Percentiles rank a stretch among this genome's conserved stretches.
These are phyloP conservation scores for Aspergillus aculeatus DNA, from an alignment of 2,329 filamentous ascomycete genomes.

Conservation along the genomic window DNA sequence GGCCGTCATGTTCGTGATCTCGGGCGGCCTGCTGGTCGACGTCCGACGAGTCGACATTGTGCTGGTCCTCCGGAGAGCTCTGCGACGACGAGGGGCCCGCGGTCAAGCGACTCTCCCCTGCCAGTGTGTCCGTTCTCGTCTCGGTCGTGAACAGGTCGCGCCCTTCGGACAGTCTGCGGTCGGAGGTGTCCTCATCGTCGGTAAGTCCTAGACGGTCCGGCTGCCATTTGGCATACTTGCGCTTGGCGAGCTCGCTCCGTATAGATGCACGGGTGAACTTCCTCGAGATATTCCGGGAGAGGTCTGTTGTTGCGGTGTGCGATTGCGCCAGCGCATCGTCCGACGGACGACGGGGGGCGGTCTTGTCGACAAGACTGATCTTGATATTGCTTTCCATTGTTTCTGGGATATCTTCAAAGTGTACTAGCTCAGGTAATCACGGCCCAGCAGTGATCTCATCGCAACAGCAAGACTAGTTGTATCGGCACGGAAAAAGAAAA, in stretches of 20 bases:
- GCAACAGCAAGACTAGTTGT: neutral
- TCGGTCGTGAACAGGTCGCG: neutral
- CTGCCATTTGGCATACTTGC: slow-evolving; percentile 53
- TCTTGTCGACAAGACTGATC: slow-evolving; percentile 44
- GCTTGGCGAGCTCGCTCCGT: slow-evolving; percentile 39
- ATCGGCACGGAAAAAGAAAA: neutral
- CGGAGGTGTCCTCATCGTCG: slow-evolving; percentile 21
- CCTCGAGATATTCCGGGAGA: slow-evolving; percentile 18
- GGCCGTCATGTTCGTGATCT: neutral
- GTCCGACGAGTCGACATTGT: slow-evolving; percentile 18
- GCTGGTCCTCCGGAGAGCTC: neutral
- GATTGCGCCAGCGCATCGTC: slow-evolving; percentile 17
- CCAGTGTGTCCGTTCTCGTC: slow-evolving; percentile 15
- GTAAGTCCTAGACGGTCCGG: slow-evolving; percentile 56
- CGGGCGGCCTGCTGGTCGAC: slow-evolving; percentile 4
- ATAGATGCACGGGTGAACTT: slow-evolving; percentile 31
- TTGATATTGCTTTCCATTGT: slow-evolving; percentile 9
- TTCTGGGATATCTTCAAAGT: neutral
- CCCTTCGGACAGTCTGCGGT: neutral
- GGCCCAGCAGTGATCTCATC: neutral
- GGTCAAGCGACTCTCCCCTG: slow-evolving; percentile 7
- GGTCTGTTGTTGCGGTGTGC: slow-evolving; percentile 1
- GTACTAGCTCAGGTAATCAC: neutral
- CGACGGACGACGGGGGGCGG: slow-evolving; percentile 27
- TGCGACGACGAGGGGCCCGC: neutral